Percentiles rank a stretch among this genome's conserved stretches.
phyloP scores from a whole-genome alignment of 148 eudicot species.

The Chenopodium formosanum region DNA sequence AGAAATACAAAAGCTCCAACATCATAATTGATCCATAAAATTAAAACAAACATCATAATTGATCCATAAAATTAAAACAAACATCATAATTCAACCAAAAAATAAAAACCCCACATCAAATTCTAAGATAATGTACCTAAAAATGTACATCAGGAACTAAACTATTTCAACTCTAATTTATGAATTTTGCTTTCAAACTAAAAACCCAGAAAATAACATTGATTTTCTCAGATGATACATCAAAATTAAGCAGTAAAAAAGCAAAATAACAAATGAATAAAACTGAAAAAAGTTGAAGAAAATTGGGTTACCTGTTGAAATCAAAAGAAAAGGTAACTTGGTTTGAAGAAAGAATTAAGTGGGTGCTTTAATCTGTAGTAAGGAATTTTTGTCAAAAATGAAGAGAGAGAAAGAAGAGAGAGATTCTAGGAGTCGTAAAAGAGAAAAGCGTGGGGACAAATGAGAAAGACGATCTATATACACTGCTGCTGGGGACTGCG shows the following conservation, averaged over 20 bases:
- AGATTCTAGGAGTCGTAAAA: constrained; percentile 28
- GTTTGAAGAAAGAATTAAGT: neutral
- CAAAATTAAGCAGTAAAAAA: neutral
- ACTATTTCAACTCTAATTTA: neutral
- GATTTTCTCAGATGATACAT: neutral
- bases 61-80: constrained; percentile 6
- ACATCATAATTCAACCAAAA: constrained; percentile 22
- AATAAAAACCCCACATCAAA: neutral
- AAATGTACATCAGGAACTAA: neutral
- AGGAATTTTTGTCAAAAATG: neutral
- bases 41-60: constrained; percentile 3
- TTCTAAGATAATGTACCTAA: neutral
- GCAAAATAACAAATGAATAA: neutral
- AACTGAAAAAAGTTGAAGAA: neutral
- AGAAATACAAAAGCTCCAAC: neutral
- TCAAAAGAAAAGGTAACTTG: neutral
- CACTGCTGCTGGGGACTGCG: neutral
- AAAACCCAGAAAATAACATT: neutral
- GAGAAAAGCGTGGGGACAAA: constrained; percentile 9
- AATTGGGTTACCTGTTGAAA: constrained; percentile 7
- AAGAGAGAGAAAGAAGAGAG: constrained; percentile 12
- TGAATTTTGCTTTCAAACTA: neutral
- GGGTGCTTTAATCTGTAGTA: neutral
- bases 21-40: neutral
- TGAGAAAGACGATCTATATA: constrained; percentile 15